Evolutionary conservation across 1,139 yeast genomes (phyloP).

Genomic region (Sugiyamaella xylanicola): DNA sequence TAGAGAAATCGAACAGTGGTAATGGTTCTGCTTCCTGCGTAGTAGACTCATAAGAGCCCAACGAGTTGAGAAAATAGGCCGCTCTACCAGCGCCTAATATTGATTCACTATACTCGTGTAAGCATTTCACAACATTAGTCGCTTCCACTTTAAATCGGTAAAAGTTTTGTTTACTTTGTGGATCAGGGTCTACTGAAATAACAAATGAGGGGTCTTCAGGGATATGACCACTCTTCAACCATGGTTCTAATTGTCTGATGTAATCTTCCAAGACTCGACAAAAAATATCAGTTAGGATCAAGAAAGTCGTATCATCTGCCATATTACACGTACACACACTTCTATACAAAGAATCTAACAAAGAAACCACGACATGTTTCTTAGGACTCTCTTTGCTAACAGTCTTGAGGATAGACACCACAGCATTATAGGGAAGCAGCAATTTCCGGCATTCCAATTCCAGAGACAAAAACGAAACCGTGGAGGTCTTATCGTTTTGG

Average conservation of each 20-base stretch:
- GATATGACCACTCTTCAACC: slow-evolving; percentile 14
- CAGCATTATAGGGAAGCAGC: slow-evolving; percentile 21
- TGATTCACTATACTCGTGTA: background rate
- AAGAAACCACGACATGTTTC: slow-evolving; percentile 18
- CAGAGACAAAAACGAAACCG: slow-evolving; percentile 21
- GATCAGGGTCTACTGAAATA: background rate
- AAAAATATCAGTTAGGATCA: slow-evolving; percentile 19
- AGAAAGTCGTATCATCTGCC: slow-evolving; percentile 13
- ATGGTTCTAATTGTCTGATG: slow-evolving; percentile 16
- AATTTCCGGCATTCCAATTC: slow-evolving; percentile 15
- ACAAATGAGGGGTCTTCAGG: background rate
- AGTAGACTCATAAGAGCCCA: background rate
- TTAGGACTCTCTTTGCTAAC: slow-evolving; percentile 7
- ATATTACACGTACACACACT: slow-evolving; percentile 16
- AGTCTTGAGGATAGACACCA: slow-evolving; percentile 20
- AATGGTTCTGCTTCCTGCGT: background rate
- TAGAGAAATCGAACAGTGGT: background rate
- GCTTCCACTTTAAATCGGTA: background rate
- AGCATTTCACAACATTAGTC: background rate
- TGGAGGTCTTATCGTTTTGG: slow-evolving; percentile 10
- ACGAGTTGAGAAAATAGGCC: slow-evolving; percentile 10
- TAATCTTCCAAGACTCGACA: slow-evolving; percentile 24
- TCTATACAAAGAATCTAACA: slow-evolving; percentile 25
- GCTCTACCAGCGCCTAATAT: slow-evolving; percentile 17
- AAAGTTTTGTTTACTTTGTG: background rate